Evolutionary conservation across 257 asterid species (phyloP).

Genomic region (Penstemon barbatus): DNA sequence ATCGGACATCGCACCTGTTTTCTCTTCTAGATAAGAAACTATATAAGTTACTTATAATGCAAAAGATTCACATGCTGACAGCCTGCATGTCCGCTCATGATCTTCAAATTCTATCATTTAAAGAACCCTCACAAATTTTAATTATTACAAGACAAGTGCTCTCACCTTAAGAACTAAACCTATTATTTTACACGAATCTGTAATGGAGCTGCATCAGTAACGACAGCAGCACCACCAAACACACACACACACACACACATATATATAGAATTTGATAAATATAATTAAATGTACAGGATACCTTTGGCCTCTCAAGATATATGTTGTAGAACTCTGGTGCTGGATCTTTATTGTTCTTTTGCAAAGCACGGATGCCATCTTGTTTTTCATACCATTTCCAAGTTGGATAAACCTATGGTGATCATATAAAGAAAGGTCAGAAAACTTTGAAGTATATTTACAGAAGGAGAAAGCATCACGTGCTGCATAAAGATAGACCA

Average conservation of each 20-base stretch:
- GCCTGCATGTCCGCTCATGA: background rate
- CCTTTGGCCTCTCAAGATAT: conserved; percentile 99
- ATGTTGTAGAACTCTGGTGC: conserved; percentile 98
- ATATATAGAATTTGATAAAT: background rate
- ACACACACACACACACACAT: background rate
- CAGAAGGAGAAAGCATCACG: conserved; percentile 15
- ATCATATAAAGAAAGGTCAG: conserved; percentile 24
- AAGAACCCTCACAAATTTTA: background rate
- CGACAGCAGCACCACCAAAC: conserved; percentile 18
- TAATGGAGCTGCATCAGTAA: background rate
- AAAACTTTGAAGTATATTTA: conserved; percentile 14
- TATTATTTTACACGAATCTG: background rate
- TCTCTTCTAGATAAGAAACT: conserved; percentile 6
- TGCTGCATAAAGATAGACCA: background rate
- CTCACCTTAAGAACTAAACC: background rate
- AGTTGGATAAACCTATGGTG: conserved; percentile 84
- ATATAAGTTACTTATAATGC: background rate
- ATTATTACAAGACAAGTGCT: background rate
- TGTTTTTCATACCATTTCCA: conserved; percentile 99
- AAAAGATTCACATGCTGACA: conserved; percentile 11
- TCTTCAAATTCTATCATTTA: background rate
- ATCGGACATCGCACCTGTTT: background rate
- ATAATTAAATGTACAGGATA: conserved; percentile 30
- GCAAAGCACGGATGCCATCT: conserved; percentile 97
- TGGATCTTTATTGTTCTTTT: conserved; percentile 86